Evolutionary conservation across 768 basidiomycete species (phyloP).

Genomic region (Russula earlei): DNA sequence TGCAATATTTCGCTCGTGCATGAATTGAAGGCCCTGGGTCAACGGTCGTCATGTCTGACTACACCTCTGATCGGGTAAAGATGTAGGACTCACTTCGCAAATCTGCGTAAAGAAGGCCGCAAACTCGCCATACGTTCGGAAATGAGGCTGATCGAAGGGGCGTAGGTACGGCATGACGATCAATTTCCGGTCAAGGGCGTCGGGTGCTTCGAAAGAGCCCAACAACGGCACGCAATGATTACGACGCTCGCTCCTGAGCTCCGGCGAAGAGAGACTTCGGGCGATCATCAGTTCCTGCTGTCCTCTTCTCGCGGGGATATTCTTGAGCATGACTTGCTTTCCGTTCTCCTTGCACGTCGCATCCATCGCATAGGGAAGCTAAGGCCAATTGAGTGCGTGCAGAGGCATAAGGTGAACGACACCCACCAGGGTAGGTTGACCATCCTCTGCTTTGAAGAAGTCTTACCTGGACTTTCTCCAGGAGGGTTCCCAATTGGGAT

Average conservation of each 20-base stretch:
- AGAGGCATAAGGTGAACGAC: not conserved
- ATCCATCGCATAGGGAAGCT: not conserved
- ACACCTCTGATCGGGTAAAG: not conserved
- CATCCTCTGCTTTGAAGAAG: not conserved
- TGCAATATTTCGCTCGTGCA: constrained; percentile 21
- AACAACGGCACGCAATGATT: not conserved
- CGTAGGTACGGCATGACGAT: constrained; percentile 19
- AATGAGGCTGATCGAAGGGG: constrained; percentile 20
- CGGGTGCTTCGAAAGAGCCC: not conserved
- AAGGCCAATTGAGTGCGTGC: not conserved
- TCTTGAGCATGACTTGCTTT: constrained; percentile 10
- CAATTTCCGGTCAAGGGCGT: not conserved
- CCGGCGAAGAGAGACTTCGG: constrained; percentile 6
- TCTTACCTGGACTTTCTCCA: not conserved
- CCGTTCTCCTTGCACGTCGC: not conserved
- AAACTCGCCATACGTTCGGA: not conserved
- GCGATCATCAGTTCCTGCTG: not conserved
- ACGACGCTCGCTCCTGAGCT: constrained; percentile 20
- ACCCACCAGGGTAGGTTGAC: constrained; percentile 1
- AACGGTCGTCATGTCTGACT: not conserved
- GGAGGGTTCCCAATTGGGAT: too few relatives aligned
- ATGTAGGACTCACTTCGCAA: not conserved
- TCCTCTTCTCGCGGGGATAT: not conserved
- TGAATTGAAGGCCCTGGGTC: constrained; percentile 20
- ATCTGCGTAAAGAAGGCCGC: not conserved